These are phyloP conservation scores for Fusarium sp. DNA, from an alignment of 2,329 filamentous ascomycete species.

Conservation along the genomic window DNA sequence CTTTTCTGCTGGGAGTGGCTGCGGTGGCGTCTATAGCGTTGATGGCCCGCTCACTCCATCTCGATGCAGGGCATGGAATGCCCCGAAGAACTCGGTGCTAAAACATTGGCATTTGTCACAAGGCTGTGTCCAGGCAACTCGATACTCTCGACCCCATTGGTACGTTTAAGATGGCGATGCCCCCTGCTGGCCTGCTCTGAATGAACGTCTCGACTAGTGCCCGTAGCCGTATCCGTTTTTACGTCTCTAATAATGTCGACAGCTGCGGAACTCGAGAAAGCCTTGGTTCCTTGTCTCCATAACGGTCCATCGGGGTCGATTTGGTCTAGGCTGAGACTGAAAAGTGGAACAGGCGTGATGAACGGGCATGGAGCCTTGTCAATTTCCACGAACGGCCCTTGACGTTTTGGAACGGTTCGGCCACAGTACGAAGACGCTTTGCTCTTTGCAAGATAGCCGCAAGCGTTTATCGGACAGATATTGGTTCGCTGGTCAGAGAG, in stretches of 20 bases:
- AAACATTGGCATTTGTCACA: slow-evolving; percentile 38
- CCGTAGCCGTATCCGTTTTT: slow-evolving; percentile 13
- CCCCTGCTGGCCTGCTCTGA: slow-evolving; percentile 17
- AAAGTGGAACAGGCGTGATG: slow-evolving; percentile 32
- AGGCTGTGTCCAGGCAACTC: slow-evolving; percentile 23
- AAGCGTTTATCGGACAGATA: slow-evolving; percentile 3
- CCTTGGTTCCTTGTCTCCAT: slow-evolving; percentile 24
- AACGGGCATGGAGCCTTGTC: slow-evolving; percentile 33
- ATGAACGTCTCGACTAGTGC: slow-evolving; percentile 29
- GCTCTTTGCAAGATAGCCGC: slow-evolving; percentile 29
- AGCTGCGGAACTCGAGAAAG: slow-evolving; percentile 4
- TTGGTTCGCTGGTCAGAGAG: slow-evolving; percentile 8
- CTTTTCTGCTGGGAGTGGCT: background rate
- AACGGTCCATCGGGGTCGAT: slow-evolving; percentile 26
- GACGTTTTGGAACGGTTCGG: slow-evolving; percentile 34
- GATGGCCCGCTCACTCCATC: slow-evolving; percentile 5
- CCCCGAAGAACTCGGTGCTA: slow-evolving; percentile 14
- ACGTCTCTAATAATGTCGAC: background rate
- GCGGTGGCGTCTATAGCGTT: slow-evolving; percentile 13
- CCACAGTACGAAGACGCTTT: slow-evolving; percentile 20
- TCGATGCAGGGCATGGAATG: slow-evolving; percentile 5
- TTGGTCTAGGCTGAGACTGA: slow-evolving; percentile 34
- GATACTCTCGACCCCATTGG: slow-evolving; percentile 32
- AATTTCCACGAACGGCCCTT: slow-evolving; percentile 28
- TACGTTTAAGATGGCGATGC: slow-evolving; percentile 35